Evolutionary conservation across 495 filamentous ascomycete genomes (phyloP), one percentile per base, ranked within the genome.

Genomic region (Trichoderma virens): DNA sequence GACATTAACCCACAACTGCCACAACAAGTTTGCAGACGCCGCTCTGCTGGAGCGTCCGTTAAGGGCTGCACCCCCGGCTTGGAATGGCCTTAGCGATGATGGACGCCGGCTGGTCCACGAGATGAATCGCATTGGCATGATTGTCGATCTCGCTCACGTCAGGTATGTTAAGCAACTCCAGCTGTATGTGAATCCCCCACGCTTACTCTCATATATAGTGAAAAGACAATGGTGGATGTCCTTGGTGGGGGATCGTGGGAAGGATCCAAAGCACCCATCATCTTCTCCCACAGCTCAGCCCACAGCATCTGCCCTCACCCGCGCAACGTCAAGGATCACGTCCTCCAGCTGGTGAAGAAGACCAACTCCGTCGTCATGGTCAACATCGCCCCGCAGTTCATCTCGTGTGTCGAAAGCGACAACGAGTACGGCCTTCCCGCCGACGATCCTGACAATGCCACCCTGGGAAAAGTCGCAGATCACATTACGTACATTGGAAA

Each of bases 1-100:
- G 7, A 97, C 93, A 0, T 75, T 98, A 14, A 96, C 90, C 3
- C 92, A 95, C 76, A 96, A 96, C 76, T 98, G 94, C 78, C 90
- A 93, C 72, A 98, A 97, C 74, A 79, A 76, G 35, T 97, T 88
- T 74, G 92, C 92, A 31, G 94, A 97, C 69, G 86, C 91, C 3
- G 93, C 94, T 1, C 74, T 95, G 7, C 70, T 69, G 68, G 77
- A 79, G 66, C 64, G 76, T 9, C 76, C 78, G 6, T 62, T 81
- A 4, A 74, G 73, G 56, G 78, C 75, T 39, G 78, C 86, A 28
- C 76, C 70, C 65, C 81, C 78, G 11, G 74, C 69, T 69, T 84
- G 84, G 83, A 72, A 82, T 25, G 90, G 90, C 3, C 75, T 97
- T 18, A 91, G 88, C 66, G 74, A 80, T 2, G 81, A 76, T 6